A percentile compares a stretch with the other conserved stretches of the same genome.
These are phyloP conservation scores for Allium fistulosum DNA, from an alignment of 106 monocot species.

Conservation along the genomic window DNA sequence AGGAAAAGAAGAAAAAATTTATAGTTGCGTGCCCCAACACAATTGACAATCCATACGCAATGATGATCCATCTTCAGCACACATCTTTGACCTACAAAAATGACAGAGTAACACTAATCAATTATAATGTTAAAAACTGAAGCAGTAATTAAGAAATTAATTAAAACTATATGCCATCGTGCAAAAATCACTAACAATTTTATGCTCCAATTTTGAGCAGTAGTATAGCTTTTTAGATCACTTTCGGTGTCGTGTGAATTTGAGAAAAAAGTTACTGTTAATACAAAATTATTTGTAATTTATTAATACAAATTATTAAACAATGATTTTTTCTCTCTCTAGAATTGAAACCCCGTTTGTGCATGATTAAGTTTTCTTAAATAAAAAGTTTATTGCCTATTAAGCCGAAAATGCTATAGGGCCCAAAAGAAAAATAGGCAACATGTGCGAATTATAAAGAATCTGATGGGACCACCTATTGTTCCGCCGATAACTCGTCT, in stretches of 20 bases:
- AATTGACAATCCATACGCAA: constrained; percentile 95
- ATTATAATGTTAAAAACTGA: background rate
- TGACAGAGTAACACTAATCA: no score
- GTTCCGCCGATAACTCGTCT: no score
- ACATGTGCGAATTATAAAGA: no score
- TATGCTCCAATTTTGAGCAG: background rate
- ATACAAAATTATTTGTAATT: background rate
- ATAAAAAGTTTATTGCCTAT: no score
- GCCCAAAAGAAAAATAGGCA: no score
- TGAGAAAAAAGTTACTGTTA: background rate
- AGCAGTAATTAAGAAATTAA: background rate
- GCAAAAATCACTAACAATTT: background rate
- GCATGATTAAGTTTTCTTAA: no score
- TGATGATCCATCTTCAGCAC: constrained; percentile 99
- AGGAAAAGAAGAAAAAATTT: constrained; percentile 93
- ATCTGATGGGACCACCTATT: no score
- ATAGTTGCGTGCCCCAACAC: constrained; percentile 89
- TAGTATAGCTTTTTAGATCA: background rate
- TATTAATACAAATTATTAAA: no score
- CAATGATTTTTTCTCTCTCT: no score
- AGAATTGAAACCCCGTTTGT: no score
- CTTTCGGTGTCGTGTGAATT: background rate
- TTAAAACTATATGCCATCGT: background rate
- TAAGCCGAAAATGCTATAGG: no score
- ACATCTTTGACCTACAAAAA: constrained; percentile 78